Conservation (phyloP, 352 stramenopile genomes). For the Pseudoperonospora humuli region DNA sequence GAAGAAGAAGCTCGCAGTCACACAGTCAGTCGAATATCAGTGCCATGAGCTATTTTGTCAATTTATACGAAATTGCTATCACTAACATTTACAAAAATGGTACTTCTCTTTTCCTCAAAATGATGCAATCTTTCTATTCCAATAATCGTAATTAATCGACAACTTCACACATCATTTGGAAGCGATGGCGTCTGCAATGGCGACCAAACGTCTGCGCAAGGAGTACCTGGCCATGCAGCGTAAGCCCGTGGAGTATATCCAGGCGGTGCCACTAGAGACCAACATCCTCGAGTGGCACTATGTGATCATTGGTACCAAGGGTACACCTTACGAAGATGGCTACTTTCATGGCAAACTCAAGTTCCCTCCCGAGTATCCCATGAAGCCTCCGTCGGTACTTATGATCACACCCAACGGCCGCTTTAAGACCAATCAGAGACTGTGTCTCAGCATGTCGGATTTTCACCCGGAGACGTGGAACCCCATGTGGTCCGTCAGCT, state of each 20-base stretch:
- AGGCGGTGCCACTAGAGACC: slow-evolving; percentile 80
- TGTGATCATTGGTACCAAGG: slow-evolving; percentile 78
- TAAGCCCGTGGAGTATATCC: slow-evolving; percentile 88
- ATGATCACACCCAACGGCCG: slow-evolving; percentile 93
- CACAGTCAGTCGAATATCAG: too few species aligned
- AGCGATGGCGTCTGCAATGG: slow-evolving; percentile 69
- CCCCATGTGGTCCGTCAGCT: slow-evolving; percentile 93
- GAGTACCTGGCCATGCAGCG: slow-evolving; percentile 88
- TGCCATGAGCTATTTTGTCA: too few species aligned
- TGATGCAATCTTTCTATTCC: too few species aligned
- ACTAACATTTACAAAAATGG: too few species aligned
- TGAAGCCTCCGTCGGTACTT: slow-evolving; percentile 93
- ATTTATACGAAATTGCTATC: too few species aligned
- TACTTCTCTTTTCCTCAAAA: too few species aligned
- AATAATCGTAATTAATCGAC: too few species aligned
- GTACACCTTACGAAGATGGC: slow-evolving; percentile 80
- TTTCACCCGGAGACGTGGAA: slow-evolving; percentile 96
- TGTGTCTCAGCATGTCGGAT: slow-evolving; percentile 94
- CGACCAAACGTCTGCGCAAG: slow-evolving; percentile 88
- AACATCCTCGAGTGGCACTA: slow-evolving; percentile 97
- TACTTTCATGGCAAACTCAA: slow-evolving; percentile 89
- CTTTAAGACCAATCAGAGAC: slow-evolving; percentile 90
- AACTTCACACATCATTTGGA: too few species aligned
- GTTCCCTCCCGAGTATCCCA: slow-evolving; percentile 92
- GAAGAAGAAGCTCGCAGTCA: too few species aligned